Evolutionary conservation across 2,329 filamentous ascomycete genomes (phyloP), one percentile per base, ranked within the genome.

Genomic region (Diaporthe capsici): DNA sequence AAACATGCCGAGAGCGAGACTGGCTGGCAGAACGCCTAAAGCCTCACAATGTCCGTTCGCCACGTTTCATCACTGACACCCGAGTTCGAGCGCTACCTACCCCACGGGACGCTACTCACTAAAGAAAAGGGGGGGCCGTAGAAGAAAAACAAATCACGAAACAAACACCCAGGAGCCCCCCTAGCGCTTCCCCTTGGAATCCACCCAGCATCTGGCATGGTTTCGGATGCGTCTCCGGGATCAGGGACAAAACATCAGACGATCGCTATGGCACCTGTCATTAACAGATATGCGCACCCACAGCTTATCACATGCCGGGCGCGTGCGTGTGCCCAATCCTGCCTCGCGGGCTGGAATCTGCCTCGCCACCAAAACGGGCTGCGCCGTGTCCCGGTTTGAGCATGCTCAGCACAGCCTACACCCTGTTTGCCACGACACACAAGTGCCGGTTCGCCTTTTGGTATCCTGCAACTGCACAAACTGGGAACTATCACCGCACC

Each of bases 201-300:
- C 49, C 22, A 55, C 49, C 22, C 28, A 55, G 49, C 34, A 70
- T 20, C n/a, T 70, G 65, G 65, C 49, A 70, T 70, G 34, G 65
- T 70, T 70, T 70, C 65, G 65, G 65, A 70, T 55, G 49, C 34
- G 65, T 70, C 47, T 70, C 65, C 65, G 49, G 65, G 65, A 70
- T 42, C 13, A 47, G 34, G 31, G 31, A 13, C 34, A 70, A 31
- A 53, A 25, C 34, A 70, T 47, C 49, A 42, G 65, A 70, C 49
- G 65, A 70, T 55, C 65, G 49, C 65, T 31, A 70, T 70, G 65
- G 49, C 65, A 55, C 65, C 65, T 70, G 65, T 55, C 49, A 55
- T 13, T 22, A 51, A 20, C 65, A 70, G n/a, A 42, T 31, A 20
- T 55, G 65, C 31, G 31, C 31, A 31, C 25, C 28, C 25, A 13